Conservation (phyloP, 306 rosid species). For the Heteromeles arbutifolia region DNA sequence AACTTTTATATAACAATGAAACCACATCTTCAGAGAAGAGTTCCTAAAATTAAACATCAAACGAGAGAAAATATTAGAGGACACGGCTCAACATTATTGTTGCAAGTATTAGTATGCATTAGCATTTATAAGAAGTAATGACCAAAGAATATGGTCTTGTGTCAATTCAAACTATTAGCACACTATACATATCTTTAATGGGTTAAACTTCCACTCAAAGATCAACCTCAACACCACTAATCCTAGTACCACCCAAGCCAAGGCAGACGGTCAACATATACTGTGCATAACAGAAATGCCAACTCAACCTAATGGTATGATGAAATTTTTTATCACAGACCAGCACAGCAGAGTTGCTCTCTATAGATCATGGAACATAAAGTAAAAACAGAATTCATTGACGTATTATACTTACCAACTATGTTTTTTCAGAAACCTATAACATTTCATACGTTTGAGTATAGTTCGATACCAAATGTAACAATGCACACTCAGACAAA, state of each 20-base stretch:
- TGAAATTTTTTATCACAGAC: neutral
- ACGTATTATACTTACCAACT: neutral
- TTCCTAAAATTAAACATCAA: neutral
- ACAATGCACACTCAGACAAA: neutral
- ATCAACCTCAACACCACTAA: neutral
- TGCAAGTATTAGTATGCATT: neutral
- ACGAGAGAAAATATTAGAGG: neutral
- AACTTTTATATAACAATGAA: neutral
- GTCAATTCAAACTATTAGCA: neutral
- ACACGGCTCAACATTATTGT: neutral
- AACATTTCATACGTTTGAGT: neutral
- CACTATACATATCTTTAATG: neutral
- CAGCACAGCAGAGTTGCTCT: neutral
- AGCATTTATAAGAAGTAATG: neutral
- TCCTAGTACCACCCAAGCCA: neutral
- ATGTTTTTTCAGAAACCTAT: no score
- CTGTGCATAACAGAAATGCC: neutral
- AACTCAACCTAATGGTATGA: neutral
- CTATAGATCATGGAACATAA: neutral
- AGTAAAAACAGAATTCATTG: neutral
- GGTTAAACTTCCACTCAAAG: neutral
- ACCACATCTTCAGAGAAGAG: neutral
- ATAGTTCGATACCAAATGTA: neutral
- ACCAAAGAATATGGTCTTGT: neutral
- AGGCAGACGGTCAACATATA: neutral